Conservation (phyloP, 257 asterid species). For the Fraxinus pennsylvanica region DNA sequence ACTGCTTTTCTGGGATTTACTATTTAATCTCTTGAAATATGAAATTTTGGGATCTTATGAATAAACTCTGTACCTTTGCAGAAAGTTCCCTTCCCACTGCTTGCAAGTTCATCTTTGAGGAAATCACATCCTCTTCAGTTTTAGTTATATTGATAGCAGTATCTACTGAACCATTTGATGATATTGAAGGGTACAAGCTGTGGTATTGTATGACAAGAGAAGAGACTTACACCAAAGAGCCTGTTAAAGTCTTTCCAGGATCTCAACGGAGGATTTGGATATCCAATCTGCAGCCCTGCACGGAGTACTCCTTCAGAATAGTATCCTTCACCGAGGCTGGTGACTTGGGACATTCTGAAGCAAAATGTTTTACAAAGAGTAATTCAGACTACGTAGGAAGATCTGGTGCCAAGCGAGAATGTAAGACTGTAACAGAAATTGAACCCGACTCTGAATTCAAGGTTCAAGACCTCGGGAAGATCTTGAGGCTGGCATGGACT, state of each 20-base stretch:
- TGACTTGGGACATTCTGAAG: slow-evolving; percentile 80
- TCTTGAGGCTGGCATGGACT: slow-evolving; percentile 61
- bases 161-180: slow-evolving; percentile 40
- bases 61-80: slow-evolving; percentile 33
- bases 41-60: no score
- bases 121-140: slow-evolving; percentile 56
- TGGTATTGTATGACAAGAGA: slow-evolving; percentile 78
- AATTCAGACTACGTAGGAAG: slow-evolving; percentile 50
- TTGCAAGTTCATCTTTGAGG: slow-evolving; percentile 77
- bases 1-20: slow-evolving; percentile 12
- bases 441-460: slow-evolving; percentile 72
- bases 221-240: slow-evolving; percentile 66
- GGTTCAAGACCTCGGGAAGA: slow-evolving; percentile 82
- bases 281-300: slow-evolving; percentile 78
- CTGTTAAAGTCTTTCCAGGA: slow-evolving; percentile 63
- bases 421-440: slow-evolving; percentile 38
- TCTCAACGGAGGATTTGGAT: slow-evolving; percentile 66
- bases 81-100: slow-evolving; percentile 82
- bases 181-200: slow-evolving; percentile 75
- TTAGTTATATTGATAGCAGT: slow-evolving; percentile 64
- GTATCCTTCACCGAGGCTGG: slow-evolving; percentile 60
- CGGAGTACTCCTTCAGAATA: slow-evolving; percentile 68
- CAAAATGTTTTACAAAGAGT: slow-evolving; percentile 38
- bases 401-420: slow-evolving; percentile 45
- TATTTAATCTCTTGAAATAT: slow-evolving; percentile 17